A percentile compares a stretch with the other conserved stretches of the same genome.
phyloP scores from a whole-genome alignment of 768 basidiomycete species.

The Suillus subluteus region DNA sequence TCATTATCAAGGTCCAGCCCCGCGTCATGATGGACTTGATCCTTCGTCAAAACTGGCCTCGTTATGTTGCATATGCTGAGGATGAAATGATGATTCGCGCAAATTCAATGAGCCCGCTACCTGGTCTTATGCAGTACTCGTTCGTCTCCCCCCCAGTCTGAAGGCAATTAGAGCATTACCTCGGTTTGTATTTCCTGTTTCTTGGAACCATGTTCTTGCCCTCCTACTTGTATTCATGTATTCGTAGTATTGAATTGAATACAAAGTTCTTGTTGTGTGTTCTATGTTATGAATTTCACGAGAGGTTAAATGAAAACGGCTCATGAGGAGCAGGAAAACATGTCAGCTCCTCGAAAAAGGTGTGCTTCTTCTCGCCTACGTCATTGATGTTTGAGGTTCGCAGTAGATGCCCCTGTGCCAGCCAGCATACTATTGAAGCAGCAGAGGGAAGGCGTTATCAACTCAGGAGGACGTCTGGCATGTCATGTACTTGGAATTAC shows the following conservation, averaged over 20 bases:
- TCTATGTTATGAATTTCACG: slow-evolving; percentile 3
- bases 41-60: background rate
- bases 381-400: too few species aligned
- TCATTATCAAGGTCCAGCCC: background rate
- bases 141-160: background rate
- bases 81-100: background rate
- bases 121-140: background rate
- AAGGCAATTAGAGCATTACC: slow-evolving; percentile 1
- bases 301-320: background rate
- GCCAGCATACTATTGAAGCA: too few species aligned
- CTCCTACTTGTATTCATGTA: background rate
- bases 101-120: background rate
- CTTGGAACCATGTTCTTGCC: background rate
- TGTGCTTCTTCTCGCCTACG: too few species aligned
- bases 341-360: background rate
- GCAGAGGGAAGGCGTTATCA: too few species aligned
- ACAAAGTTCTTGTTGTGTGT: slow-evolving; percentile 1
- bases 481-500: too few species aligned
- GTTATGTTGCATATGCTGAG: background rate
- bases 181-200: background rate
- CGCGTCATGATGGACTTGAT: background rate
- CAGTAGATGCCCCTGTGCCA: too few species aligned
- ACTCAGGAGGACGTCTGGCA: too few species aligned
- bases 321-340: background rate
- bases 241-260: background rate